Evolutionary conservation across 768 basidiomycete species (phyloP).

Genomic region (Galerina marginata): DNA sequence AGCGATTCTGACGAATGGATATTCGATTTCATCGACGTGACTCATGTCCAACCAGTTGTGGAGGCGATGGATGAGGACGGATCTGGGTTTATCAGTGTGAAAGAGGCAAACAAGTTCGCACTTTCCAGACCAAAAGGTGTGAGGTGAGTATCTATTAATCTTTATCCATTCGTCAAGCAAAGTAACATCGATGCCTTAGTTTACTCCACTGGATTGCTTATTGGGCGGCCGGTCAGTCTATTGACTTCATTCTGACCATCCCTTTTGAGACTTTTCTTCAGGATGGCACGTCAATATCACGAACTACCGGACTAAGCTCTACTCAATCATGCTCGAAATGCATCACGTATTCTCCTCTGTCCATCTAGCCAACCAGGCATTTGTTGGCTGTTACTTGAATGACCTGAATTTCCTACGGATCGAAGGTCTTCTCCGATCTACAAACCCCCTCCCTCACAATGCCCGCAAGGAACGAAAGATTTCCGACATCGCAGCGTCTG

Average conservation of each 20-base stretch:
- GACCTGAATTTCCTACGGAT: not conserved
- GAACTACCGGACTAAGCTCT: conserved; percentile 21
- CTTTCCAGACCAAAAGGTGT: conserved; percentile 32
- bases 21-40: conserved; percentile 36
- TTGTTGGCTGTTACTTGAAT: conserved; percentile 18
- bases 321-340: conserved; percentile 20
- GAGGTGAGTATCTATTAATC: conserved; percentile 20
- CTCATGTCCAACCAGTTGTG: conserved; percentile 35
- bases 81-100: conserved; percentile 41
- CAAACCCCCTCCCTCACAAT: conserved; percentile 11
- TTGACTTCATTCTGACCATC: not conserved
- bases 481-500: conserved; percentile 5
- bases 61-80: conserved; percentile 49
- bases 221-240: conserved; percentile 29
- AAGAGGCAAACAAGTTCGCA: conserved; percentile 40
- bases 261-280: not conserved
- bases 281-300: conserved; percentile 26
- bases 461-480: conserved; percentile 12
- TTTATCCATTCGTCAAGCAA: not conserved
- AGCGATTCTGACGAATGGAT: conserved; percentile 33
- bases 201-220: conserved; percentile 32
- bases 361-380: conserved; percentile 19
- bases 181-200: conserved; percentile 4
- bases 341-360: conserved; percentile 7
- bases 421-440: conserved; percentile 24